phyloP scores from a whole-genome alignment of 768 basidiomycete genomes.

The Leccinum subtestaceum region DNA sequence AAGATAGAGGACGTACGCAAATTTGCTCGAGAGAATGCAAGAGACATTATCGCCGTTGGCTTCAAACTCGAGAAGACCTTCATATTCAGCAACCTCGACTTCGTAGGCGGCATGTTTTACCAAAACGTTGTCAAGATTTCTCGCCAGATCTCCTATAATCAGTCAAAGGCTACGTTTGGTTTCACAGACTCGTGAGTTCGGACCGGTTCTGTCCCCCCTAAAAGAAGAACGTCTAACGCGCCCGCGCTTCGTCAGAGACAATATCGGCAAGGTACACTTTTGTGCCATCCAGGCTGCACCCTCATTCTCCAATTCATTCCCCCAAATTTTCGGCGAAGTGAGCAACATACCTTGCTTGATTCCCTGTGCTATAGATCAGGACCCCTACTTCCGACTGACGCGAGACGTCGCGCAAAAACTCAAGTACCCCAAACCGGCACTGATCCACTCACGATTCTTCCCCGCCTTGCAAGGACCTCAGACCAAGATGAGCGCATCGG shows the following conservation, averaged over 20 bases:
- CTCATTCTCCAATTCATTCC: conserved; percentile 97
- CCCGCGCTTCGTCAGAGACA: conserved; percentile 61
- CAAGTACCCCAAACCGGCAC: conserved; percentile 91
- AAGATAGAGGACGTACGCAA: conserved; percentile 83
- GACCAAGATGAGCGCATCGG: conserved; percentile 98
- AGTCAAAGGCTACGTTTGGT: conserved; percentile 93
- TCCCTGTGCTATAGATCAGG: conserved; percentile 98
- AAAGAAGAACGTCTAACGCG: neutral
- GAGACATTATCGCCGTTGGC: conserved; percentile 95
- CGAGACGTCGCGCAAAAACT: conserved; percentile 92
- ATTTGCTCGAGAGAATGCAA: conserved; percentile 85
- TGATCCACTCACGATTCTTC: conserved; percentile 96
- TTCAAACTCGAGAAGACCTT: conserved; percentile 92
- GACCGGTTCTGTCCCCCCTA: neutral
- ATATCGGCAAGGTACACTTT: conserved; percentile 97
- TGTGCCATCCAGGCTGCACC: conserved; percentile 94
- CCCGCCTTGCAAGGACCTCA: conserved; percentile 97
- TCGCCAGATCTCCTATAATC: conserved; percentile 87
- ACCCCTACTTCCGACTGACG: conserved; percentile 96
- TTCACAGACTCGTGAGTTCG: conserved; percentile 87
- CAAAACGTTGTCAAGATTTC: conserved; percentile 92
- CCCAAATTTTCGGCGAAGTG: conserved; percentile 87
- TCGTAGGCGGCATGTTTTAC: conserved; percentile 91
- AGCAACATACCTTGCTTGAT: conserved; percentile 90
- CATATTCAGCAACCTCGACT: conserved; percentile 92